phyloP scores from a whole-genome alignment of 805 yeast genomes.

The Yarrowia deformans region DNA sequence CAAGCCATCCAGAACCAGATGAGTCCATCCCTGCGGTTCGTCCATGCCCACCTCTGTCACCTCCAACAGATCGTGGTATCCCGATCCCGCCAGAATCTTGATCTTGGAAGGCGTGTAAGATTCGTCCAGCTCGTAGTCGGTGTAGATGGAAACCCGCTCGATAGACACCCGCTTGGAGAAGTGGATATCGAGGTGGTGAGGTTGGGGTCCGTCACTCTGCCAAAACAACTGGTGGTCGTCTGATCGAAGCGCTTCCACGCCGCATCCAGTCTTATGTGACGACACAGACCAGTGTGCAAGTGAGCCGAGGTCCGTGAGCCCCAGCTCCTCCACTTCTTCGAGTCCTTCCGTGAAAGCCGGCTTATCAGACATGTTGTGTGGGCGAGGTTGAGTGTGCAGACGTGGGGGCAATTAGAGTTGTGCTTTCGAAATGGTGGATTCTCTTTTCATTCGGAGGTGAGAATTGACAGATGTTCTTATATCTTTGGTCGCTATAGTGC shows the following conservation, averaged over 20 bases:
- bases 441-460: too few species aligned
- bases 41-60: slow-evolving; percentile 65
- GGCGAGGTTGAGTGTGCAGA: neutral
- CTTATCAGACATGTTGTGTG: slow-evolving; percentile 5
- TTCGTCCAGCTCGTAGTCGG: slow-evolving; percentile 78
- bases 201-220: slow-evolving; percentile 95
- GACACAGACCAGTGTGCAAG: slow-evolving; percentile 87
- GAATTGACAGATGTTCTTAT: too few species aligned
- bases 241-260: slow-evolving; percentile 73
- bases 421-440: too few species aligned
- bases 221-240: slow-evolving; percentile 75
- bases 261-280: slow-evolving; percentile 74
- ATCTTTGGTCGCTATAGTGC: too few species aligned
- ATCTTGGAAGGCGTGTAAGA: slow-evolving; percentile 88
- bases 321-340: slow-evolving; percentile 62
- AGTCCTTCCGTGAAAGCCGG: slow-evolving; percentile 53
- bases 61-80: slow-evolving; percentile 76
- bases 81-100: slow-evolving; percentile 73
- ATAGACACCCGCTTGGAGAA: slow-evolving; percentile 79
- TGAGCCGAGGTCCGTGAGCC: slow-evolving; percentile 76
- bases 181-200: slow-evolving; percentile 80
- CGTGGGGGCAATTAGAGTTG: neutral
- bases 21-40: slow-evolving; percentile 82
- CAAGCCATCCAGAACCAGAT: slow-evolving; percentile 63
- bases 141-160: slow-evolving; percentile 71